Evolutionary conservation across 371 early-diverging fungal genomes (phyloP).

Genomic region (Funneliformis caledonium): DNA sequence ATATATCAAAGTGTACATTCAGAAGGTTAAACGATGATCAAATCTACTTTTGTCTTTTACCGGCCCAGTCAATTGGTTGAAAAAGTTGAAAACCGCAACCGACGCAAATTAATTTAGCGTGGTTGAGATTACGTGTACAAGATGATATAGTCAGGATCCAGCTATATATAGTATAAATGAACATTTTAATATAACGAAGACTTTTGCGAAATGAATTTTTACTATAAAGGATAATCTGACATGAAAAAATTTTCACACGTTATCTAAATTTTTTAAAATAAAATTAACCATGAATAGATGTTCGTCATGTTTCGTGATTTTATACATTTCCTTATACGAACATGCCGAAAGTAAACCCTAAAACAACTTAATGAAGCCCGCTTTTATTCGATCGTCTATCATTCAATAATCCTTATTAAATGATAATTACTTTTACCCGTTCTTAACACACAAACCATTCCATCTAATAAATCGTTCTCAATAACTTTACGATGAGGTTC

Average conservation of each 20-base stretch:
- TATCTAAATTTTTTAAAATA: too few species aligned
- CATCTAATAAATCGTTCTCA: slow-evolving; percentile 58
- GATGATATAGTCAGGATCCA: slow-evolving; percentile 83
- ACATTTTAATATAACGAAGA: too few species aligned
- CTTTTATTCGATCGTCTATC: neutral
- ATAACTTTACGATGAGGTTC: slow-evolving; percentile 41
- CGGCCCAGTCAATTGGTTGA: slow-evolving; percentile 84
- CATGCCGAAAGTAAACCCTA: too few species aligned
- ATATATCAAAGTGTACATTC: slow-evolving; percentile 97
- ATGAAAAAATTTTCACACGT: too few species aligned
- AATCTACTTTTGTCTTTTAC: slow-evolving; percentile 81
- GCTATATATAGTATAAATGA: slow-evolving; percentile 92
- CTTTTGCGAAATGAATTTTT: too few species aligned
- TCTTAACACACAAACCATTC: slow-evolving; percentile 58
- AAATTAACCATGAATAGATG: too few species aligned
- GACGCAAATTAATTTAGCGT: slow-evolving; percentile 94
- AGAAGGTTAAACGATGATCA: slow-evolving; percentile 92
- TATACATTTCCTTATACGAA: too few species aligned
- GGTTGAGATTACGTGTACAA: slow-evolving; percentile 86
- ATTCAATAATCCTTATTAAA: slow-evolving; percentile 13
- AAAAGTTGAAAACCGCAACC: slow-evolving; percentile 94
- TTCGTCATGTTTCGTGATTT: too few species aligned
- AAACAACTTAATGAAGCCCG: too few species aligned
- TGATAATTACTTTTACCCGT: slow-evolving; percentile 66
- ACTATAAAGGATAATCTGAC: too few species aligned